Evolutionary conservation across 2,329 filamentous ascomycete genomes (phyloP), one percentile per base, ranked within the genome.

Genomic region (Pseudofabraea citricarpa): DNA sequence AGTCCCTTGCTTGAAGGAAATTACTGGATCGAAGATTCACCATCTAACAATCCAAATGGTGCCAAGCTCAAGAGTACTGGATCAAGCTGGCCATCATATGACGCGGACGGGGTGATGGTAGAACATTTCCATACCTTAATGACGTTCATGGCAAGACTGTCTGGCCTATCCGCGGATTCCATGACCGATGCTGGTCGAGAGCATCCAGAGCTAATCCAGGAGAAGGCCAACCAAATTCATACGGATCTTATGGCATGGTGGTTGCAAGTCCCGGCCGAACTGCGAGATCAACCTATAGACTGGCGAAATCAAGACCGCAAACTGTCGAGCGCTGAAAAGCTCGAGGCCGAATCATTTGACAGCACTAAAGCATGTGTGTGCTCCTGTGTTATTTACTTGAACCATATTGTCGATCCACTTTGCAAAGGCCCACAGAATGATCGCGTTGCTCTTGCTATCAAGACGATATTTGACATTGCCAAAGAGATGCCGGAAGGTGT

Each of bases 291-390:
- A 36, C 49, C 44, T 4, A 59, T 49, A 8, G 52, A 58, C 35
- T 60, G 57, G 57, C 46, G 52, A 31, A 38, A 47, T 18, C 51
- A 56, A 24, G 48, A 50, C n/a, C 45, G 36, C 7, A 58, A 60
- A 41, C 46, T 59, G 2, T 54, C 56, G 1, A 50, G 57, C 2
- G 36, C 55, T 6, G 55, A 60, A 43, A 59, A 55, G 6, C 47
- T 60, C 1, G 56, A 59, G 38, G 55, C 53, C 41, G 57, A 60
- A 37, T 51, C 53, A 7, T 56, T 55, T 16, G 58, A 56, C 5
- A 60, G 57, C 33, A 57, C 53, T 1, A 56, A 54, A 41, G 54
- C 56, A 7, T 58, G 56, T 35, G 46, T 56, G 40, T 45, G 50
- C 18, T 56, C 52, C 9, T 58, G 55, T 33, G 38, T 57, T 20